Evolutionary conservation across 2,329 filamentous ascomycete genomes (phyloP).

Genomic region (Bimuria novae-zelandiae): DNA sequence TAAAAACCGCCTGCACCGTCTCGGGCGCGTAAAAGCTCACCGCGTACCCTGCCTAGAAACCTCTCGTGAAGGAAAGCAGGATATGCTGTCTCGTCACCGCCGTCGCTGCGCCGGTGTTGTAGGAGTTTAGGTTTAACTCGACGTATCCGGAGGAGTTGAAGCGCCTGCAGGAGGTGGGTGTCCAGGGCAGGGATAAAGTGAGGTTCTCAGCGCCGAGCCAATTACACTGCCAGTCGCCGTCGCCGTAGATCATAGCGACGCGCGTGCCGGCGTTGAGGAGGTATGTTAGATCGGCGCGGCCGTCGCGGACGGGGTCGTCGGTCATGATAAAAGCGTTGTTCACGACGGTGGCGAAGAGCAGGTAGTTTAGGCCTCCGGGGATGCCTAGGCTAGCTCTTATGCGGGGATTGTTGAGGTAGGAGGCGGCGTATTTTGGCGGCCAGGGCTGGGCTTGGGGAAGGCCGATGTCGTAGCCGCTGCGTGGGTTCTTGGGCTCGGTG

Average conservation of each 20-base stretch:
- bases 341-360: conserved; percentile 21
- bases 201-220: conserved; percentile 71
- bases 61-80: conserved; percentile 40
- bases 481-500: conserved; percentile 32
- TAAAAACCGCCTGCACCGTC: conserved; percentile 8
- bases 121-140: conserved; percentile 11
- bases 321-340: conserved; percentile 1
- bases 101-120: conserved; percentile 30
- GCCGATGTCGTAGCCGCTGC: conserved; percentile 35
- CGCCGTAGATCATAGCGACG: conserved; percentile 13
- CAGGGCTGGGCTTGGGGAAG: conserved; percentile 42
- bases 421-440: conserved; percentile 47
- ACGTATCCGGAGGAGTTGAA: conserved; percentile 46
- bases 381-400: conserved; percentile 62
- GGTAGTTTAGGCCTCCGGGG: conserved; percentile 56
- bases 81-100: conserved; percentile 41
- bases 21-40: neutral
- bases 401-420: conserved; percentile 58
- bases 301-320: conserved; percentile 1
- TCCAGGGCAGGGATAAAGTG: conserved; percentile 49
- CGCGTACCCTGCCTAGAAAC: conserved; percentile 39
- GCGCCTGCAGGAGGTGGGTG: neutral
- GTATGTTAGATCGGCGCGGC: conserved; percentile 49
- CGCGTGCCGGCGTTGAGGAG: conserved; percentile 50
- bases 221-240: conserved; percentile 55